Conservation (phyloP, 768 basidiomycete genomes). For the Psilocybe tampanensis region DNA sequence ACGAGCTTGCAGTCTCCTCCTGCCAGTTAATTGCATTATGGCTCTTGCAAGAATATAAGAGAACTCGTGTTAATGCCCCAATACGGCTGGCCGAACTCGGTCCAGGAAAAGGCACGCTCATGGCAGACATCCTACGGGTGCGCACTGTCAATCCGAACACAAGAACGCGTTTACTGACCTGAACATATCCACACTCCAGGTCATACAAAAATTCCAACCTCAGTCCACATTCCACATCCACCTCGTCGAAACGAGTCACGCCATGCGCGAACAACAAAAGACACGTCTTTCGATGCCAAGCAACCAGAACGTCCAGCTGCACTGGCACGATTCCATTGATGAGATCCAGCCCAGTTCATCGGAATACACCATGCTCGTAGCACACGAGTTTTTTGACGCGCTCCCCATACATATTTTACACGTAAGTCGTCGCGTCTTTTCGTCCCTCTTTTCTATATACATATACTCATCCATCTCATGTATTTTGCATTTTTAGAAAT, state of each 20-base stretch:
- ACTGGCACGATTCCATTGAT: constrained; percentile 78
- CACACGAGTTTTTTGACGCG: constrained; percentile 98
- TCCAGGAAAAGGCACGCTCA: constrained; percentile 90
- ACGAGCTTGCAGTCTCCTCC: constrained; percentile 27
- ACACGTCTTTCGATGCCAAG: constrained; percentile 43
- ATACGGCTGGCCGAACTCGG: constrained; percentile 89
- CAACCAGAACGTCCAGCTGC: constrained; percentile 39
- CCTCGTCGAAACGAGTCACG: constrained; percentile 79
- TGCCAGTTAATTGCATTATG: constrained; percentile 84
- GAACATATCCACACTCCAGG: constrained; percentile 34
- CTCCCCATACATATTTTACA: constrained; percentile 90
- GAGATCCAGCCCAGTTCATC: constrained; percentile 55
- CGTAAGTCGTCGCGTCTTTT: constrained; percentile 42
- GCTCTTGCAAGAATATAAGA: constrained; percentile 77
- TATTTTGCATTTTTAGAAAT: constrained; percentile 60
- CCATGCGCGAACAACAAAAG: constrained; percentile 68
- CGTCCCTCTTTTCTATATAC: not conserved
- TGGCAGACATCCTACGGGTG: constrained; percentile 88
- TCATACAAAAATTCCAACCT: constrained; percentile 49
- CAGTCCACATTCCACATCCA: constrained; percentile 53
- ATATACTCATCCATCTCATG: too few relatives aligned
- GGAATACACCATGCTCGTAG: constrained; percentile 81
- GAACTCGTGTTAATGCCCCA: constrained; percentile 44
- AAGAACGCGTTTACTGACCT: not conserved
- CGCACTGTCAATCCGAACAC: constrained; percentile 23